These are phyloP conservation scores for Clarkia xantiana DNA, from an alignment of 345 rosid species.

Conservation along the genomic window DNA sequence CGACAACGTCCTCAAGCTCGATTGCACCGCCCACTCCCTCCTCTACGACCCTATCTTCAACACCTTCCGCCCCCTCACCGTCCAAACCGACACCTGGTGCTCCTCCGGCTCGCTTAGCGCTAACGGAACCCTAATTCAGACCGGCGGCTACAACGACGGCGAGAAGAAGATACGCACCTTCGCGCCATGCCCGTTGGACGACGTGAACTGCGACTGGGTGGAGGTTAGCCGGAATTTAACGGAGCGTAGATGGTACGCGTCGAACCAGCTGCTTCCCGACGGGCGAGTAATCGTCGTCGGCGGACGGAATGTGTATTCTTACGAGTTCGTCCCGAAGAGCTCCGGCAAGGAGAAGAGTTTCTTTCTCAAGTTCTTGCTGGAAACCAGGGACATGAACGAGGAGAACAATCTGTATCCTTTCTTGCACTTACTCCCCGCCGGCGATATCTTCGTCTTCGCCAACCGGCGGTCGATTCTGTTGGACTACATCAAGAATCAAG, in stretches of 20 bases:
- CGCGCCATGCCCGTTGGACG: slow-evolving; percentile 36
- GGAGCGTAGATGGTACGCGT: slow-evolving; percentile 65
- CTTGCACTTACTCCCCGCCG: slow-evolving; percentile 57
- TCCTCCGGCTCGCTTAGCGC: slow-evolving; percentile 65
- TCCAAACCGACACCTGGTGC: slow-evolving; percentile 70
- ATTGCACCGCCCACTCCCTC: slow-evolving; percentile 69
- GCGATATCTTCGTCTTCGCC: slow-evolving; percentile 68
- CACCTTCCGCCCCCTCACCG: slow-evolving; percentile 42
- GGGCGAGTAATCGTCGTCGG: slow-evolving; percentile 61
- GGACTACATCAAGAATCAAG: slow-evolving; percentile 27
- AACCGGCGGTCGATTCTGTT: slow-evolving; percentile 48
- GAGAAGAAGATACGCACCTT: slow-evolving; percentile 42
- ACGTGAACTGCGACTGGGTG: slow-evolving; percentile 45
- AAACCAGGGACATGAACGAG: slow-evolving; percentile 44
- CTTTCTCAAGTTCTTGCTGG: slow-evolving; percentile 40
- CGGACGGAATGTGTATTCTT: slow-evolving; percentile 48
- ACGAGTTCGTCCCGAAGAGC: slow-evolving; percentile 52
- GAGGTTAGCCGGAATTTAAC: slow-evolving; percentile 26
- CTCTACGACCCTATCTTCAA: slow-evolving; percentile 48
- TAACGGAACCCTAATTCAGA: slow-evolving; percentile 53
- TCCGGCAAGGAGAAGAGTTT: slow-evolving; percentile 12
- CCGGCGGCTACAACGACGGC: slow-evolving; percentile 58
- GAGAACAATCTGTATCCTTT: slow-evolving; percentile 86
- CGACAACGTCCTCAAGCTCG: slow-evolving; percentile 20
- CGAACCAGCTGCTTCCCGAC: slow-evolving; percentile 69